Base-by-base conservation (phyloP, 495 filamentous ascomycete species). In the Sphaerosporella brunnea region DNA sequence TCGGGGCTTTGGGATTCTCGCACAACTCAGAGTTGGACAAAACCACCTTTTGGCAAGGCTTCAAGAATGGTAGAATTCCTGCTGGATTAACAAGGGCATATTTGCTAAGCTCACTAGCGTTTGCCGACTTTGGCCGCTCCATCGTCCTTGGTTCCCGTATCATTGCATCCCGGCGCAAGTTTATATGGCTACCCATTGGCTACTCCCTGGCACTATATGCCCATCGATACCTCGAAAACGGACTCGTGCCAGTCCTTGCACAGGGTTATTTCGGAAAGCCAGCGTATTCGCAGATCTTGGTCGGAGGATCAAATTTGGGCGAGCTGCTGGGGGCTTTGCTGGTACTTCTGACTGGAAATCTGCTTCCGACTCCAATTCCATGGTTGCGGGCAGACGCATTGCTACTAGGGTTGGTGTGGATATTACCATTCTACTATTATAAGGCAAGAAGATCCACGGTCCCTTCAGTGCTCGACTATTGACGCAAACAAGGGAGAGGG, bases 221-320 rank as follows among this genome's bases (percentile, higher is more conserved):
- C 19, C 66, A 69, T 42, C 61, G 65, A 10, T 68, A 67, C 40
- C 62, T 69, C 34, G 67, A 69, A 47, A 66, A 64, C 36, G 63
- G 58, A 23, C 53, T 69, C n/a, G 62, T 62, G 1, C 66, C 65
- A 0, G 60, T 64, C 3, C 51, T 69, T 4, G 66, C 66, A 3
- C 53, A 62, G 15, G 60, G 63, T 11, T 65, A 68, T 24, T 48
- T 68, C 23, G 60, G 56, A 0, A 58, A 67, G 23, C 54, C 64
- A 0, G 62, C 66, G 10, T 69, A 64, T 59, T 61, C 63, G 19
- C 65, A 68, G 47, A 68, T 68, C 36, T 63, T 68, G 23, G 62
- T 68, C 32, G 65, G 67, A 38, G 66, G 67, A 2, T 64, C 61
- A 9, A 69, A 69, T 42, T 41, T 68, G 3, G 67, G 67, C 10